Evolutionary conservation across 495 filamentous ascomycete species (phyloP), one percentile per base, ranked within the genome.

Genomic region (Diplogelasinospora grovesii): DNA sequence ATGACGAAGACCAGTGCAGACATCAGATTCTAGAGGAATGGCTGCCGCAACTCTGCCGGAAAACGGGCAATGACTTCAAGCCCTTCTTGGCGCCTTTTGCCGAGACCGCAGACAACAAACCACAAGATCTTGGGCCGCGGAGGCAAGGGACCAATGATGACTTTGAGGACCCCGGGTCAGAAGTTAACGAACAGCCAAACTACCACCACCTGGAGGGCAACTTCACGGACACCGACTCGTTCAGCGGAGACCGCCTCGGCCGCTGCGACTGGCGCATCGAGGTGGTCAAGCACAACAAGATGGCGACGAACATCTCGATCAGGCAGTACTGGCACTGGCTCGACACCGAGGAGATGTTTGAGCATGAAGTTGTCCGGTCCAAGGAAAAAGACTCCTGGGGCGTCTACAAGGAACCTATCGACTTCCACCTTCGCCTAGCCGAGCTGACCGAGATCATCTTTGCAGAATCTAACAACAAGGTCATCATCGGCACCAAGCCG

Each of bases 291-390:
- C 63, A 61, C 22, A 45, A 41, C 22, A 38, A 37, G 8, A 42
- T 64, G 15, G 60, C 66, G 3, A 70, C 57, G 20, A 64, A 61
- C 44, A 36, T 50, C 2, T 21, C 56, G 3, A 57, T 69, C 10
- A 71, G 65, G n/a, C 69, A 73, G 46, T 73, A 73, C 56, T 70
- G 68, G 68, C 68, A 68, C 39, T 73, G 59, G 58, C 22, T 64
- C 35, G 43, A 28, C 25, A n/a, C n/a, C n/a, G n/a, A n/a, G n/a
- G n/a, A n/a, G n/a, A 35, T 56, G 26, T 62, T 70, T 15, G 68
- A 73, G 54, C 69, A 73, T 48, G 66, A 70, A 36, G 64, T 71
- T 8, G 54, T 73, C n/a, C 52, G 57, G 24, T 62, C 64, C 13
- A 54, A 61, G 4, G 53, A 49, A 25, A 32, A 36, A 10, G 51